Base-by-base conservation (phyloP, 192 early-diverging fungal species). In the Coemansia pectinata region DNA sequence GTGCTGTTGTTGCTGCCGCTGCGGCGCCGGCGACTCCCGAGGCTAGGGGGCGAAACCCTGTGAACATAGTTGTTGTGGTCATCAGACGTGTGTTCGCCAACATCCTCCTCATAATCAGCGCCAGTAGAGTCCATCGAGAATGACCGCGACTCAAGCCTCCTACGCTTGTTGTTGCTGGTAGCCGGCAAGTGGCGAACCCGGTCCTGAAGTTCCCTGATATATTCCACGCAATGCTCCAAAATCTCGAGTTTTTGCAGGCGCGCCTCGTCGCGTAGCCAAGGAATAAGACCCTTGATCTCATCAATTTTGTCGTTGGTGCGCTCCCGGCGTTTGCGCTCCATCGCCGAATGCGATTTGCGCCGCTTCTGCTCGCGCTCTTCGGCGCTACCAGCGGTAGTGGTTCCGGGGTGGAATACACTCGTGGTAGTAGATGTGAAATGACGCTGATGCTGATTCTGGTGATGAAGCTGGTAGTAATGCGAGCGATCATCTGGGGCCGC, bases 291-390 rank as follows among this genome's bases (percentile, higher is more conserved):
- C 74, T 90, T 91, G 34, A 96, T 85, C 50, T 91, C 87, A 42
- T 88, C 67, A 31, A 96, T 91, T 72, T 91, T 89, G 62, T 90
- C 88, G 72, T 96, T 96, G 70, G 92, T 96, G 29, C 91, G 86
- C 64, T 95, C 93, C 27, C 95, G 90, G 40, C 93, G 88, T 42
- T 90, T 81, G 4, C 93, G 85, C 76, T 96, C 95, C 66, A 94
- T 95, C 0, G 88, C 90, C 19, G 91, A 92, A 60, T 96, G 95
- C 3, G 92, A 91, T 11, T 90, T 86, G 63, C 93, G 93, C 31
- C 95, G 87, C 62, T 88, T 86, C 70, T 83, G 67, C 59, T 94
- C 91, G 44, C 90, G 85, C 47, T 85, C 79, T 41, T 78, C 74
- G 2, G 77, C 74, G n/a, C 47, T 66, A 55, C 42, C 19, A 12